A percentile compares a stretch with the other conserved stretches of the same genome.
phyloP scores from a whole-genome alignment of 73 alveolate species.

The Tetrahymena elliotti region DNA sequence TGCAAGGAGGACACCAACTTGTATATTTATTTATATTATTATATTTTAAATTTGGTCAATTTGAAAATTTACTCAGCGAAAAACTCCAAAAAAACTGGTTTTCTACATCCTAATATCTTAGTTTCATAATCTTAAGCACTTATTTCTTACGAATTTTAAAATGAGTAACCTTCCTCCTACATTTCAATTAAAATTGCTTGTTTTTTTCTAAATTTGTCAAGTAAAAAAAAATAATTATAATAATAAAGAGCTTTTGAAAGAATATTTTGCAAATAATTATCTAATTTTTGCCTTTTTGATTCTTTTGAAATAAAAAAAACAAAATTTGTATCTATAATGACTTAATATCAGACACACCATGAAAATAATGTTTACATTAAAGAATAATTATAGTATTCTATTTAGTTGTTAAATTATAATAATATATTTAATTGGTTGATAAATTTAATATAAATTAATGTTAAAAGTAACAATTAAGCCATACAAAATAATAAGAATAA shows the following conservation, averaged over 20 bases:
- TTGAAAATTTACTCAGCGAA: not conserved
- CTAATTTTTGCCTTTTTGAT: not conserved
- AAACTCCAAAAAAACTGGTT: not conserved
- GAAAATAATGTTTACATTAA: not conserved
- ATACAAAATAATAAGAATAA: too few relatives aligned
- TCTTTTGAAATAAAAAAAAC: too few relatives aligned
- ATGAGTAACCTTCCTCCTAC: not conserved
- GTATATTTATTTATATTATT: not conserved
- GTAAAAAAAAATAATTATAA: not conserved
- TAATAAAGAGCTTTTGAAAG: not conserved
- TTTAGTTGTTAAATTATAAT: not conserved
- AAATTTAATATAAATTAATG: too few relatives aligned
- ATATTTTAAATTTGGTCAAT: not conserved
- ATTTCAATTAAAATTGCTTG: not conserved
- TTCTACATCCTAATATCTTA: not conserved
- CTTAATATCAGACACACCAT: not conserved
- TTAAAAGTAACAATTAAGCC: not conserved
- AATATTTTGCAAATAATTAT: not conserved
- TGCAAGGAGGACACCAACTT: not conserved
- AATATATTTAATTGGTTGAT: too few relatives aligned
- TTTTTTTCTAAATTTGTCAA: not conserved
- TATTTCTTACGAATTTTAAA: not conserved
- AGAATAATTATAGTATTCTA: too few relatives aligned
- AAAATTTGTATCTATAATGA: not conserved
- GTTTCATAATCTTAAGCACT: not conserved